Base-by-base conservation (phyloP, 805 yeast genomes). In the Dipodascus geniculatus region DNA sequence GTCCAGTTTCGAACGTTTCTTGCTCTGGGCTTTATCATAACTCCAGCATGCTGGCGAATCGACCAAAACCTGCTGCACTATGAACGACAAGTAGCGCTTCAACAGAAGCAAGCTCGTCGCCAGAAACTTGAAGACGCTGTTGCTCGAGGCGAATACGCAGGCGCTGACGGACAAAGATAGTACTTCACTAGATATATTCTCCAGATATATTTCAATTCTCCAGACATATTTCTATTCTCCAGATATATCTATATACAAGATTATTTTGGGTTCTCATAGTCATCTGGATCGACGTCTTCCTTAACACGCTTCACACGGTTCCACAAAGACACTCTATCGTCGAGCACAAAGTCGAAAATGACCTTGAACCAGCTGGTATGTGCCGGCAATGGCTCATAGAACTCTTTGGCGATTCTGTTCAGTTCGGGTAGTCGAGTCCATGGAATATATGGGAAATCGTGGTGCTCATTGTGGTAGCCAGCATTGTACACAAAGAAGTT, bases 401-500 rank as follows among this genome's bases (percentile, higher is more conserved):
- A 89, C 62, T 89, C 97, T 22, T 74, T 65, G 2, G 96, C 96
- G 31, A 86, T 77, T 49, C 68, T 65, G 53, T 83, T 75, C 42
- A 89, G 70, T 52, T 76, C 70, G 35, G 85, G 86, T 50, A 89
- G 71, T 57, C 81, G 79, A 0, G 93, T 78, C 97, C 97, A 89
- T 0, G 96, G 91, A 61, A 89, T 77, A 65, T 82, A 89, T 1
- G 97, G 97, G 74, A 89, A 89, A 70, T 89, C 97, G 65, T 89
- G 97, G 68, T 89, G 97, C 68, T 89, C 97, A 63, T 86, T 88
- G 68, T 89, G 97, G 65, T 87, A 81, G 1, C 97, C 97, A 6
- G 88, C 96, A 62, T 89, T 89, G 91, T 95, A 89, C 1, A 93
- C 87, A 58, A 90, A 70, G 42, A 75, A 55, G 64, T 89, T 89